These are phyloP conservation scores for Flammula alnicola DNA, from an alignment of 1,284 basidiomycete genomes.

Conservation along the genomic window DNA sequence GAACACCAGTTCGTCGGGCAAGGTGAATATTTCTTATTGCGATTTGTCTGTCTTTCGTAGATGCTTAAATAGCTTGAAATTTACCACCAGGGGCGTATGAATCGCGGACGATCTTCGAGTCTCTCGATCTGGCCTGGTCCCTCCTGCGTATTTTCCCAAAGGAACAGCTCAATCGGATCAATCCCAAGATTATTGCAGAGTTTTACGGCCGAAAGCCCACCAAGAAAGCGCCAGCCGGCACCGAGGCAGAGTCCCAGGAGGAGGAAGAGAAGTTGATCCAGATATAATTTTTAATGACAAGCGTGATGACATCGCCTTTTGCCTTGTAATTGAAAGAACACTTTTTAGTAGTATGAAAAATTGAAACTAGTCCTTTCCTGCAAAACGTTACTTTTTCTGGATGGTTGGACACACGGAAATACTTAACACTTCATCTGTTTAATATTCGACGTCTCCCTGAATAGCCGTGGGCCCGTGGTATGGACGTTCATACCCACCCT, in stretches of 20 bases:
- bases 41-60: neutral
- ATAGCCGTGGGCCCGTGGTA: too few species aligned
- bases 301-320: neutral
- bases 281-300: constrained; percentile 29
- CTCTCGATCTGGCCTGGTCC: constrained; percentile 96
- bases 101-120: constrained; percentile 96
- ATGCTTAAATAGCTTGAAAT: too few species aligned
- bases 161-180: constrained; percentile 97
- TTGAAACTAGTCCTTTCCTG: too few species aligned
- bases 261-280: constrained; percentile 61
- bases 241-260: constrained; percentile 46
- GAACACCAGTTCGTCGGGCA: constrained; percentile 95
- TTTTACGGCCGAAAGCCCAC: constrained; percentile 82
- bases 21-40: constrained; percentile 54
- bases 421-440: too few species aligned
- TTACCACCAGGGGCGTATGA: constrained; percentile 97
- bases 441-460: too few species aligned
- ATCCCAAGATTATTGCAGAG: constrained; percentile 87
- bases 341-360: neutral
- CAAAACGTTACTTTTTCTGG: too few species aligned
- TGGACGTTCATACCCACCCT: too few species aligned
- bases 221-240: constrained; percentile 59
- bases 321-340: neutral
- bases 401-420: too few species aligned
- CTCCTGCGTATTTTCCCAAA: constrained; percentile 98